A percentile compares a stretch with the other conserved stretches of the same genome.
These are phyloP conservation scores for Hypoxylon sp. DNA, from an alignment of 2,329 filamentous ascomycete genomes.

Conservation along the genomic window DNA sequence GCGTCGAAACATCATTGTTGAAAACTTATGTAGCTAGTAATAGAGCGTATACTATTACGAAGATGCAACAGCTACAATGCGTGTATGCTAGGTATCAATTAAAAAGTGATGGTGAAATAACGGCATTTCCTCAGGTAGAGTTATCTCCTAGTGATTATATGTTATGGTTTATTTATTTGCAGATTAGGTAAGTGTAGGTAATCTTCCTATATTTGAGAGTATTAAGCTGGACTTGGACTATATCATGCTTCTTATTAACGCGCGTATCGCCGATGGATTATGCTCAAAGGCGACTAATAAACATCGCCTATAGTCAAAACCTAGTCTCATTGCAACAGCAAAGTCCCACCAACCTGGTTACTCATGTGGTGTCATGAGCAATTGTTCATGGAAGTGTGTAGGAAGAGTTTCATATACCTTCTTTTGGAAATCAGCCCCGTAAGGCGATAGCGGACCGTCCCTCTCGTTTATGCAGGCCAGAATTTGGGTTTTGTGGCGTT, in stretches of 20 bases:
- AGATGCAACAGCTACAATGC: neutral
- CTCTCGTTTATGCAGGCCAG: constrained; percentile 40
- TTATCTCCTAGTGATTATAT: neutral
- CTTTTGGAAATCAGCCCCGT: constrained; percentile 25
- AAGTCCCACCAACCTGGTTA: constrained; percentile 12
- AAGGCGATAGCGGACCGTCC: constrained; percentile 40
- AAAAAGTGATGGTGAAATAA: neutral
- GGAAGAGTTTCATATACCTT: constrained; percentile 26
- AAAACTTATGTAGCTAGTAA: neutral
- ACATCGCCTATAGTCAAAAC: neutral
- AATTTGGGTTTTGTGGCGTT: constrained; percentile 40
- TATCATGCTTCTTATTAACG: neutral
- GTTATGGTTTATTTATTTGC: neutral
- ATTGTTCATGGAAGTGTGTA: constrained; percentile 1
- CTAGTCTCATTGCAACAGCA: neutral
- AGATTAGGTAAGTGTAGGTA: neutral
- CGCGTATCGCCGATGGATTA: neutral
- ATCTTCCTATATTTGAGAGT: neutral
- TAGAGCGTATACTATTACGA: neutral
- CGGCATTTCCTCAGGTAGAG: neutral
- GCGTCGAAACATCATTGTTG: neutral
- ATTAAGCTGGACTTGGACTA: neutral
- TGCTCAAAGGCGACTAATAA: neutral
- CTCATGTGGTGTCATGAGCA: neutral
- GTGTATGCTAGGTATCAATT: neutral